Percentiles rank a stretch among this genome's conserved stretches.
Evolutionary conservation across 1,139 yeast genomes (phyloP).

Genomic region (Lodderomyces parapsilosis): DNA sequence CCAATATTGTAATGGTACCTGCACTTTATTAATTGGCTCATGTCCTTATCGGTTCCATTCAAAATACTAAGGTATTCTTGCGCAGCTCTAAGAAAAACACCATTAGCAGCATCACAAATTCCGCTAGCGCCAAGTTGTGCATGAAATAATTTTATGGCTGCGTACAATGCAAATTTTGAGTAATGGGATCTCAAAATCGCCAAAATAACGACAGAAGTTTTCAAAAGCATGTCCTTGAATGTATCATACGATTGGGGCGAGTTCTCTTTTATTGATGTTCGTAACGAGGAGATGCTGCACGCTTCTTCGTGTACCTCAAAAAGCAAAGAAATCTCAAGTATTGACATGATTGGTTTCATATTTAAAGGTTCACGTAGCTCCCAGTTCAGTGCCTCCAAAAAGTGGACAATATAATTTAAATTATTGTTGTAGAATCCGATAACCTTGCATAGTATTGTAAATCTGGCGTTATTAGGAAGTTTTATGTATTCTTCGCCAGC

Average conservation of each 20-base stretch:
- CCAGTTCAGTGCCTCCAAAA: slow-evolving; percentile 24
- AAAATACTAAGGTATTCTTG: slow-evolving; percentile 52
- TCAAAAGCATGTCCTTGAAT: slow-evolving; percentile 50
- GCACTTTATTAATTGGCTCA: slow-evolving; percentile 76
- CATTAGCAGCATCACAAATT: slow-evolving; percentile 66
- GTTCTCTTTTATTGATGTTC: slow-evolving; percentile 26
- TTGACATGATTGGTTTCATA: slow-evolving; percentile 8
- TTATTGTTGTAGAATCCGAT: slow-evolving; percentile 35
- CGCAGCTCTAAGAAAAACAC: slow-evolving; percentile 59
- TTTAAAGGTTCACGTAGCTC: slow-evolving; percentile 13
- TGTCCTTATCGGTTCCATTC: slow-evolving; percentile 48
- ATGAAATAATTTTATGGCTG: slow-evolving; percentile 43
- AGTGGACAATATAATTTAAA: slow-evolving; percentile 22
- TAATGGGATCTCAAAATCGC: slow-evolving; percentile 7
- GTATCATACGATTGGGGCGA: slow-evolving; percentile 35
- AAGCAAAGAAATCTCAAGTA: slow-evolving; percentile 41
- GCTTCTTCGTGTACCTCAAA: slow-evolving; percentile 53
- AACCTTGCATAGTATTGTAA: slow-evolving; percentile 24
- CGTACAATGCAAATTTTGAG: slow-evolving; percentile 3
- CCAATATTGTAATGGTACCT: slow-evolving; percentile 67
- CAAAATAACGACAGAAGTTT: slow-evolving; percentile 11
- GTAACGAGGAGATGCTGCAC: slow-evolving; percentile 36
- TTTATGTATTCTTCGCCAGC: slow-evolving; percentile 14
- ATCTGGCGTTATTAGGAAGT: slow-evolving; percentile 15
- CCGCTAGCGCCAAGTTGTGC: slow-evolving; percentile 68